Conservation (phyloP, 495 filamentous ascomycete species). For the Ascodesmis nigricans region DNA sequence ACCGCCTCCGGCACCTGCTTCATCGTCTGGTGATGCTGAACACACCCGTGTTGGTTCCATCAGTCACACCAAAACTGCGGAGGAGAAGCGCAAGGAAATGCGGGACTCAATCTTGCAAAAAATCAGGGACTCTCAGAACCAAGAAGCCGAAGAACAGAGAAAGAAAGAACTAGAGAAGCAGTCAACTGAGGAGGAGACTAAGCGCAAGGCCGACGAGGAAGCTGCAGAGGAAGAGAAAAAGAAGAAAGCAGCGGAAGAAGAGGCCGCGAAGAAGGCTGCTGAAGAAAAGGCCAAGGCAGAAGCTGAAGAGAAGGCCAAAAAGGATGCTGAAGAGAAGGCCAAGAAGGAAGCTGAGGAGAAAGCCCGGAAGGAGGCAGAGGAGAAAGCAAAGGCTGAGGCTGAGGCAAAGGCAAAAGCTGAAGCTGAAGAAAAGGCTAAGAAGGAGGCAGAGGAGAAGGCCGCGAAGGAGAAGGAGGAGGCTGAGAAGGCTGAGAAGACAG, state of each 20-base stretch:
- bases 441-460: conserved; percentile 7
- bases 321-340: conserved; percentile 32
- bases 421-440: conserved; percentile 11
- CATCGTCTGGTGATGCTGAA: conserved; percentile 29
- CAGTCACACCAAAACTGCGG: conserved; percentile 42
- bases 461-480: conserved; percentile 17
- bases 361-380: conserved; percentile 35
- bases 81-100: conserved; percentile 49
- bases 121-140: conserved; percentile 29
- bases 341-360: conserved; percentile 38
- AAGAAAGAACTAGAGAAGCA: conserved; percentile 27
- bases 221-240: conserved; percentile 36
- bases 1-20: conserved; percentile 39
- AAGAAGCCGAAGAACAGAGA: conserved; percentile 30
- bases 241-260: conserved; percentile 5
- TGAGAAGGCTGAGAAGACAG: conserved; percentile 13
- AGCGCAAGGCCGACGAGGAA: conserved; percentile 24
- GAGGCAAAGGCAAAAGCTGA: conserved; percentile 19
- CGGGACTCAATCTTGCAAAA: conserved; percentile 41
- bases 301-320: conserved; percentile 28
- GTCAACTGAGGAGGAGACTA: conserved; percentile 24
- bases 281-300: conserved; percentile 30
- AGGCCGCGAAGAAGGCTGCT: conserved; percentile 33
- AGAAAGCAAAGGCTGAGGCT: conserved; percentile 26
- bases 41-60: conserved; percentile 32